phyloP scores from a whole-genome alignment of 257 asterid species.

The Datura wrightii region DNA sequence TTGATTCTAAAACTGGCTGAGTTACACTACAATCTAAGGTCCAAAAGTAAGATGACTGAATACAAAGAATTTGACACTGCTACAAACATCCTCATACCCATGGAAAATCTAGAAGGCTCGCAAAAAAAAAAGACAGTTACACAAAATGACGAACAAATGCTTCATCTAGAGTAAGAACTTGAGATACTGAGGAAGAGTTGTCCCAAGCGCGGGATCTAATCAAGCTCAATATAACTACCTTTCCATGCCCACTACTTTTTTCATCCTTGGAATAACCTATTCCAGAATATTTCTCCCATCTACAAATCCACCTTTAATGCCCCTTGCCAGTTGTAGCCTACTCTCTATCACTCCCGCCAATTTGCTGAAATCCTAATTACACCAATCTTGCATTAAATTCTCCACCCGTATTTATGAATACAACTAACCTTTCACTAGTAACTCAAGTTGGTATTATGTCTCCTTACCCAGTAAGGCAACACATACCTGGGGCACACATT shows the following conservation, averaged over 20 bases:
- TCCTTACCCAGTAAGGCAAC: too few relatives aligned
- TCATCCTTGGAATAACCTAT: background rate
- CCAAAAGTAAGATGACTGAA: background rate
- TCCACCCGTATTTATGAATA: too few relatives aligned
- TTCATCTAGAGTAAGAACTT: too few relatives aligned
- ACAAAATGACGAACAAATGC: background rate
- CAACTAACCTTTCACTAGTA: too few relatives aligned
- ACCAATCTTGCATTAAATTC: too few relatives aligned
- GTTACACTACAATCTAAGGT: background rate
- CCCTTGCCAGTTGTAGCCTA: too few relatives aligned
- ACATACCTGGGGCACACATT: too few relatives aligned
- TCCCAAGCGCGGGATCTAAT: background rate
- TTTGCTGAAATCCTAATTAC: too few relatives aligned
- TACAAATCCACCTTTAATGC: too few relatives aligned
- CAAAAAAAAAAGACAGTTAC: background rate
- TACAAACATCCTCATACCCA: background rate
- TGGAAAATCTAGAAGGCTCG: background rate
- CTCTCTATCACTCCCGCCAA: too few relatives aligned
- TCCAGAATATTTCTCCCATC: background rate
- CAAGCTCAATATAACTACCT: background rate
- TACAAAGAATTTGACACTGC: background rate
- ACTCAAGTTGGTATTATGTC: too few relatives aligned
- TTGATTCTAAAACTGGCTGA: background rate
- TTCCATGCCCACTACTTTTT: background rate
- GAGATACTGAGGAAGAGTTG: background rate